Conservation (phyloP, 2,329 filamentous ascomycete species). For the Exophiala xenobiotica region DNA sequence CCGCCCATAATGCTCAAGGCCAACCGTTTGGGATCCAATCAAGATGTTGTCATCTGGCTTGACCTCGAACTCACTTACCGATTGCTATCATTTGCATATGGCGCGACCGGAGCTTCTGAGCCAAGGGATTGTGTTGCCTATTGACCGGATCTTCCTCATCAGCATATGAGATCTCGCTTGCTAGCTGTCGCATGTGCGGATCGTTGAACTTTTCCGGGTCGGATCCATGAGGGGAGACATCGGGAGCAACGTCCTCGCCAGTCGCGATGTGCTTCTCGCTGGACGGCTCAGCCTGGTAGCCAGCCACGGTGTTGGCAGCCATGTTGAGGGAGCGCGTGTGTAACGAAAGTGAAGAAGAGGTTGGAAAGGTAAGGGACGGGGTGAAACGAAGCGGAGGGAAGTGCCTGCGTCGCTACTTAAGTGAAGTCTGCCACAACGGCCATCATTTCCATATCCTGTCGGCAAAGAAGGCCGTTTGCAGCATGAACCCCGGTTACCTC, state of each 20-base stretch:
- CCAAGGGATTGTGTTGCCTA: slow-evolving; percentile 22
- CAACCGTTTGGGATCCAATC: too few relatives aligned
- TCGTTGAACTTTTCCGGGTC: slow-evolving; percentile 21
- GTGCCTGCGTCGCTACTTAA: neutral
- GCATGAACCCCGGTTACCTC: neutral
- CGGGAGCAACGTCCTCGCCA: slow-evolving; percentile 6
- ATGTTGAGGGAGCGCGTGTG: neutral
- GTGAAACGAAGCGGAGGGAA: neutral
- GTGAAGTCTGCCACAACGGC: neutral
- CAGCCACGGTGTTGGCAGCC: slow-evolving; percentile 10
- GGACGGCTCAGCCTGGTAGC: neutral
- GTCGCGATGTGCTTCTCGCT: slow-evolving; percentile 9
- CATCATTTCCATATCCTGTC: neutral
- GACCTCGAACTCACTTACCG: slow-evolving; percentile 15
- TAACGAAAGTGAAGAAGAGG: neutral
- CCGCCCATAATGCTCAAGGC: too few relatives aligned
- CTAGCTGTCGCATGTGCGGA: slow-evolving; percentile 18
- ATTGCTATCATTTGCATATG: slow-evolving; percentile 35
- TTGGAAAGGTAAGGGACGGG: neutral
- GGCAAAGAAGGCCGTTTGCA: neutral
- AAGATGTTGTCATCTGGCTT: too few relatives aligned
- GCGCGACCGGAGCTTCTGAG: slow-evolving; percentile 27
- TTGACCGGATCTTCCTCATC: slow-evolving; percentile 22
- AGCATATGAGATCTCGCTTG: slow-evolving; percentile 17
- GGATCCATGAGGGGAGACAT: slow-evolving; percentile 1